Evolutionary conservation across 345 rosid species (phyloP).

Genomic region (Acer yangbiense): DNA sequence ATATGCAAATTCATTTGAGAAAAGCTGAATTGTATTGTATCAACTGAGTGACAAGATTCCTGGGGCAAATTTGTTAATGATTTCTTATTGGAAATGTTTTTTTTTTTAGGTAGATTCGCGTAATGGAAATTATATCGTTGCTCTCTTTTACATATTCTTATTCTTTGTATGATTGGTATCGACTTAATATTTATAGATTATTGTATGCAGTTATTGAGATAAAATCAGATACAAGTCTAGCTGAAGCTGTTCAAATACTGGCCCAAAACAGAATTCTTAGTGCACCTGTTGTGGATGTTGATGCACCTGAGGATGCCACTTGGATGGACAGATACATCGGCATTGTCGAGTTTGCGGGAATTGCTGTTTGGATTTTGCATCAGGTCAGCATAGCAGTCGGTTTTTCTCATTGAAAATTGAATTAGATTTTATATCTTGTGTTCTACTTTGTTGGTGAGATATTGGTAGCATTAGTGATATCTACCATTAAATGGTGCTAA

Average conservation of each 20-base stretch:
- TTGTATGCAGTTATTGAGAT: constrained; percentile 68
- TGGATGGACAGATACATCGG: constrained; percentile 98
- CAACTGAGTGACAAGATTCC: neutral
- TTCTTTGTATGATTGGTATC: neutral
- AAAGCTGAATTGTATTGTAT: neutral
- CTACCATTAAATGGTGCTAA: neutral
- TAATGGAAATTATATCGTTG: neutral
- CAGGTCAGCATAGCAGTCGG: constrained; percentile 53
- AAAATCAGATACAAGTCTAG: constrained; percentile 75
- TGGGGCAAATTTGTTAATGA: neutral
- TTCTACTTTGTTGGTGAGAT: neutral
- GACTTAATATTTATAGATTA: constrained; percentile 6
- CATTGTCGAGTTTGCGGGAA: constrained; percentile 92
- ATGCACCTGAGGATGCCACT: constrained; percentile 77
- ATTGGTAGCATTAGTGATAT: neutral
- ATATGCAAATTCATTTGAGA: neutral
- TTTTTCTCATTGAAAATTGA: no score
- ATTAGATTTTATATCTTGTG: neutral
- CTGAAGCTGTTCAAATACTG: constrained; percentile 81
- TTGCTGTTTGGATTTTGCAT: constrained; percentile 93
- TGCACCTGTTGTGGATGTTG: constrained; percentile 85
- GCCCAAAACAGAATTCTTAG: constrained; percentile 70
- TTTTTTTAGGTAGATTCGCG: neutral
- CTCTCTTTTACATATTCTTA: neutral
- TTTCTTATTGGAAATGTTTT: no score